phyloP scores from a whole-genome alignment of 1,139 yeast genomes.

The Candida pseudoviswanathii region DNA sequence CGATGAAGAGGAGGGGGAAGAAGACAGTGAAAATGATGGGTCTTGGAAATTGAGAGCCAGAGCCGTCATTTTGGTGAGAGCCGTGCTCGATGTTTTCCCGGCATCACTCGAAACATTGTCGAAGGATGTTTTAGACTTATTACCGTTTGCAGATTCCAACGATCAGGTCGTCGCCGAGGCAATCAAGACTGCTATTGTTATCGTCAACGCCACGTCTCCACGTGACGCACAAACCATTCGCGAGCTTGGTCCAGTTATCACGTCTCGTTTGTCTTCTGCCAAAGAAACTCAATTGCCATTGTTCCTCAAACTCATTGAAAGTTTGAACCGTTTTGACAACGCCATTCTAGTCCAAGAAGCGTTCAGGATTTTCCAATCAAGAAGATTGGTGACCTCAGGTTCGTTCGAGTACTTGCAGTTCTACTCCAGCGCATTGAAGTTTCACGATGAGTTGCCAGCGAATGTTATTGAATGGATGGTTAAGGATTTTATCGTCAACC shows the following conservation, averaged over 20 bases:
- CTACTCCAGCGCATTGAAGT: constrained; percentile 26
- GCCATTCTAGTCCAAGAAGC: constrained; percentile 23
- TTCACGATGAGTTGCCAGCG: constrained; percentile 9
- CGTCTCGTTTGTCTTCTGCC: constrained; percentile 13
- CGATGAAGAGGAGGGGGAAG: constrained; percentile 38
- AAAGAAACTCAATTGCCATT: constrained; percentile 26
- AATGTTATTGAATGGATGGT: constrained; percentile 35
- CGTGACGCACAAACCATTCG: constrained; percentile 14
- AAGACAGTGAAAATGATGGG: constrained; percentile 50
- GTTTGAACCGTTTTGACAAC: constrained; percentile 24
- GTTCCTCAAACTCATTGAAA: constrained; percentile 31
- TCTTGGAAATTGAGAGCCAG: constrained; percentile 72
- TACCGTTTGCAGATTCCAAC: constrained; percentile 39
- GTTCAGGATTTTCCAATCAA: constrained; percentile 19
- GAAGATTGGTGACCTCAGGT: constrained; percentile 24
- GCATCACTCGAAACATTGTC: constrained; percentile 11
- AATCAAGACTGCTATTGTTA: constrained; percentile 31
- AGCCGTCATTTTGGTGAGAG: constrained; percentile 48
- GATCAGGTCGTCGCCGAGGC: constrained; percentile 43
- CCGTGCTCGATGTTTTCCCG: constrained; percentile 41
- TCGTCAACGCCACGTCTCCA: constrained; percentile 26
- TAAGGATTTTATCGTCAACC: constrained; percentile 44
- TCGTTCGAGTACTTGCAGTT: constrained; percentile 30
- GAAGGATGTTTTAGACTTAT: constrained; percentile 9
- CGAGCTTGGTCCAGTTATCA: constrained; percentile 18